Evolutionary conservation across 768 basidiomycete genomes (phyloP).

Genomic region (Daedalea quercina): DNA sequence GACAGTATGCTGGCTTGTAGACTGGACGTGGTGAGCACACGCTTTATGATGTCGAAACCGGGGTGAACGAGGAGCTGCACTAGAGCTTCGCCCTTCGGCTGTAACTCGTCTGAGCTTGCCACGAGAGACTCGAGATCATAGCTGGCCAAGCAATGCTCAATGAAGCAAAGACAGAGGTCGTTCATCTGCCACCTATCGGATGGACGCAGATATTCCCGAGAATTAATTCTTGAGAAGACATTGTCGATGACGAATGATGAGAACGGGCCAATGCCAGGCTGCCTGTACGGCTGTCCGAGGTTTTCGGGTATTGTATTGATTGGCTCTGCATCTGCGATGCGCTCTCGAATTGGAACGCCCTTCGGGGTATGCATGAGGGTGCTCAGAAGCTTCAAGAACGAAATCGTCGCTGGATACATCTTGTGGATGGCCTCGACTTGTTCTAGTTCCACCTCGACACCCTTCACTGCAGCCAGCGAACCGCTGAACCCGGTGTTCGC

Average conservation of each 20-base stretch:
- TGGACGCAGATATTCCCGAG: slow-evolving; percentile 66
- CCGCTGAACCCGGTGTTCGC: slow-evolving; percentile 34
- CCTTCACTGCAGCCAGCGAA: slow-evolving; percentile 54
- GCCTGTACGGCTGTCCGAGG: slow-evolving; percentile 74
- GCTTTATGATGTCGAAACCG: slow-evolving; percentile 80
- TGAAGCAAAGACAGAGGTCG: slow-evolving; percentile 75
- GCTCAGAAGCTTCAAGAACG: slow-evolving; percentile 78
- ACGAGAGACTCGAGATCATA: slow-evolving; percentile 77
- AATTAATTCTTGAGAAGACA: slow-evolving; percentile 73
- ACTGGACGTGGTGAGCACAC: slow-evolving; percentile 64
- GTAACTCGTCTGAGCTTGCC: slow-evolving; percentile 44
- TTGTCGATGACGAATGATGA: slow-evolving; percentile 85
- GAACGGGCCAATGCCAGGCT: slow-evolving; percentile 78
- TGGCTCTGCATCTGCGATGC: slow-evolving; percentile 50
- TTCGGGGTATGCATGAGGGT: slow-evolving; percentile 83
- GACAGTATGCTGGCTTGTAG: slow-evolving; percentile 71
- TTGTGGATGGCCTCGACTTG: slow-evolving; percentile 76
- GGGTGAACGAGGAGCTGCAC: slow-evolving; percentile 65
- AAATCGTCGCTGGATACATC: slow-evolving; percentile 83
- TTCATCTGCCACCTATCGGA: slow-evolving; percentile 85
- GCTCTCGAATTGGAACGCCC: slow-evolving; percentile 54
- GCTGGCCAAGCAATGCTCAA: slow-evolving; percentile 77
- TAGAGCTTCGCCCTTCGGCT: slow-evolving; percentile 45
- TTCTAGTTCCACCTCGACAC: slow-evolving; percentile 83
- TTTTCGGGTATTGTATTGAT: slow-evolving; percentile 74